Percentiles rank a stretch among this genome's conserved stretches.
These are phyloP conservation scores for Bruguiera sexangula DNA, from an alignment of 345 rosid genomes.

Conservation along the genomic window DNA sequence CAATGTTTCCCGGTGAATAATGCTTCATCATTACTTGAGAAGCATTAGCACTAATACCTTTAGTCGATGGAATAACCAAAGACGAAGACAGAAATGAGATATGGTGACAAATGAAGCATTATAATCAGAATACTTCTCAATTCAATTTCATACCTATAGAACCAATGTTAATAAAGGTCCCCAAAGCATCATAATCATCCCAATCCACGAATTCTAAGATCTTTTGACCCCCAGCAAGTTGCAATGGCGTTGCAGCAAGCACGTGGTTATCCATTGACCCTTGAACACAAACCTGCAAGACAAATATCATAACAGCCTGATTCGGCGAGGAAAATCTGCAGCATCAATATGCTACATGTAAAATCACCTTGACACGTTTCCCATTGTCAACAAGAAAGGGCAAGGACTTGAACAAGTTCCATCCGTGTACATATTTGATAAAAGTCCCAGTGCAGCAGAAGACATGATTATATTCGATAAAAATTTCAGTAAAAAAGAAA, in stretches of 20 bases:
- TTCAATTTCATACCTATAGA: constrained; percentile 54
- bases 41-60: too few species aligned
- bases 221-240: constrained; percentile 78
- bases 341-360: background rate
- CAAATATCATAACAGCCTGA: constrained; percentile 9
- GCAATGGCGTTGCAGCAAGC: constrained; percentile 92
- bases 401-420: constrained; percentile 79
- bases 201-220: constrained; percentile 96
- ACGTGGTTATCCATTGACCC: constrained; percentile 98
- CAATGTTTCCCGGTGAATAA: too few species aligned
- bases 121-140: background rate
- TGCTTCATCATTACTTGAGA: too few species aligned
- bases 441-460: constrained; percentile 62
- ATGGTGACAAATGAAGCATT: background rate
- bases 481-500: background rate
- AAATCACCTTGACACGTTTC: constrained; percentile 73
- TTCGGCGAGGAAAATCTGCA: background rate
- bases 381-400: constrained; percentile 93
- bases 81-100: too few species aligned
- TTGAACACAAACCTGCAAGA: constrained; percentile 84
- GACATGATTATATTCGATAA: constrained; percentile 13
- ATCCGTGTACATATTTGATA: constrained; percentile 86
- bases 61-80: too few species aligned
- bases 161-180: constrained; percentile 74
- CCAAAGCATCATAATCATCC: constrained; percentile 78